Base-by-base conservation (phyloP, 225 moss, liverwort and hornwort species). In the Physcomitrellopsis africana region DNA sequence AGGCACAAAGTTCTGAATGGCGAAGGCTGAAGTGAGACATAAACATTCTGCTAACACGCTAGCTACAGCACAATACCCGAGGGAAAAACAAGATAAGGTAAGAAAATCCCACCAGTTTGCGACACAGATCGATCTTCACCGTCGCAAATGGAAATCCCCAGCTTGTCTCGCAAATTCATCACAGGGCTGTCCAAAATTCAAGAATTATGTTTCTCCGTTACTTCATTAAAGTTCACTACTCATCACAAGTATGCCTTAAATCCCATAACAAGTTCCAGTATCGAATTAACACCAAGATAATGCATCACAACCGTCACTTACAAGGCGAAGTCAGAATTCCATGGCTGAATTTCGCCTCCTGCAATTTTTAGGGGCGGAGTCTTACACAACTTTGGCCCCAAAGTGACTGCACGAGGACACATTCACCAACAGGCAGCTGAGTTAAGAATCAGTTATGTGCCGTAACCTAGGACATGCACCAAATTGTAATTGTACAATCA, bases 251-350 rank as follows among this genome's bases (percentile, higher is more conserved):
- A 0, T 23, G 29, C 70, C 17, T 54, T 44, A 11, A 48, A 63
- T 70, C 15, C 53, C 1, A 53, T 62, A 56, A 7, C 2, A 52
- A 20, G 51, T 16, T 4, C 19, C 42, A 11, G 47, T 17, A 62
- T 49, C 14, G 56, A 45, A 60, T 3, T 12, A 58, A 46, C 3
- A 65, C 12, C 1, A 3, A 23, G 6, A 37, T 0, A 3, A 37
- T 70, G 46, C 52, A 48, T 58, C 64, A 44, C 11, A 19, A 65
- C 49, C 18, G 8, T 12, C 3, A 2, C 83, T 83, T 83, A 83
- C 83, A 83, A 83, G 43, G 68, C 29, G 67, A 93, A 96, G 55
- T 92, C 84, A 22, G 89, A 80, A 65, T 93, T 87, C 93, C 92
- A 96, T 11, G 89, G 54, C 45, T 83, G 73, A 55, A 84, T 89